phyloP scores from a whole-genome alignment of 2,329 filamentous ascomycete genomes.

The Davidsoniella eucalypti region DNA sequence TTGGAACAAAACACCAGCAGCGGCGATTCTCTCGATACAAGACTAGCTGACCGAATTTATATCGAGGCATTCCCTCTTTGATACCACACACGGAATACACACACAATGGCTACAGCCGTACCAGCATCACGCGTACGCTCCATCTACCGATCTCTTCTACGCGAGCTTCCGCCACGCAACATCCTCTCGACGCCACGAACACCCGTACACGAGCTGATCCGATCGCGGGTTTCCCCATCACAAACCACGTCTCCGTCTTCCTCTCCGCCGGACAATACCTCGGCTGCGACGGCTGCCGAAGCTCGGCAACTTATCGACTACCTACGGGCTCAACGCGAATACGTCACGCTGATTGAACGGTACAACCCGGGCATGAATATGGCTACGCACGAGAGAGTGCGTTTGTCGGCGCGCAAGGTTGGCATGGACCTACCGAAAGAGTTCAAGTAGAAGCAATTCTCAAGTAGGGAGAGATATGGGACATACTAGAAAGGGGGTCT shows the following conservation, averaged over 20 bases:
- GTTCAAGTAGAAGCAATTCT: constrained; percentile 19
- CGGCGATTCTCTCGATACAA: too few relatives aligned
- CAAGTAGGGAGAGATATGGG: constrained; percentile 1
- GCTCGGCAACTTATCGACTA: constrained; percentile 71
- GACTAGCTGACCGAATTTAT: too few relatives aligned
- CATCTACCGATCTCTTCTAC: constrained; percentile 75
- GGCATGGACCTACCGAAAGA: constrained; percentile 75
- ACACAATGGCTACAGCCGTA: too few relatives aligned
- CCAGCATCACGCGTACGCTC: constrained; percentile 31
- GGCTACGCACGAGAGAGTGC: constrained; percentile 68
- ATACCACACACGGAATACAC: too few relatives aligned
- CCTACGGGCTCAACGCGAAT: constrained; percentile 69
- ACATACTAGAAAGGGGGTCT: neutral
- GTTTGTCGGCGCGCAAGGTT: constrained; percentile 70
- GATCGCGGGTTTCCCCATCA: constrained; percentile 36
- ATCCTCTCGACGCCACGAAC: constrained; percentile 41
- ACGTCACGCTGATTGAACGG: constrained; percentile 65
- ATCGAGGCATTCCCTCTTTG: too few relatives aligned
- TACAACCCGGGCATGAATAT: constrained; percentile 90
- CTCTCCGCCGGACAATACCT: neutral
- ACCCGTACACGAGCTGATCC: constrained; percentile 53
- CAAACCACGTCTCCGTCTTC: constrained; percentile 17
- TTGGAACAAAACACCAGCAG: too few relatives aligned
- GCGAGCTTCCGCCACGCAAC: constrained; percentile 65
- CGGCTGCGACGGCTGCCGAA: constrained; percentile 13